phyloP scores from a whole-genome alignment of 305 asterid species.

The Coffea humblotiana region DNA sequence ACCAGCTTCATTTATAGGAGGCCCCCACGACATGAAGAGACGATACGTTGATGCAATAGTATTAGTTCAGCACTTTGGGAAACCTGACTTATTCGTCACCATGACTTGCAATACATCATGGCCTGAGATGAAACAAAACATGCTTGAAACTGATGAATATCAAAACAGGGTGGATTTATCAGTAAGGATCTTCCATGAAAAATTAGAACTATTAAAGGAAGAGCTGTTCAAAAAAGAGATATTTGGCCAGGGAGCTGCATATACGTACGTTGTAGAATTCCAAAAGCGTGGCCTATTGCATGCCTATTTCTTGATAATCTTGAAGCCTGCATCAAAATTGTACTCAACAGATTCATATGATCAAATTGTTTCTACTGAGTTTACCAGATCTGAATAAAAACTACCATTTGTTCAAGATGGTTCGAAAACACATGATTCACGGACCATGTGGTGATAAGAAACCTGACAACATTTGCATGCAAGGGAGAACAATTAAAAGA shows the following conservation, averaged over 20 bases:
- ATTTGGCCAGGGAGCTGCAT: background rate
- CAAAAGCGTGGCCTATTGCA: background rate
- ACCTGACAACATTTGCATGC: background rate
- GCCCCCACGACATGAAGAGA: background rate
- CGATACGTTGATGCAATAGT: background rate
- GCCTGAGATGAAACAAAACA: background rate
- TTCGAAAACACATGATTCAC: background rate
- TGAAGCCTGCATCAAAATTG: background rate
- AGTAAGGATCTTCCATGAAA: background rate
- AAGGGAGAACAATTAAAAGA: too few relatives aligned
- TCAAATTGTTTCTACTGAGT: background rate
- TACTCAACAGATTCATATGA: background rate
- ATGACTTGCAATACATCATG: background rate
- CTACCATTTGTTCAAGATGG: background rate
- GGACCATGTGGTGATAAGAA: background rate
- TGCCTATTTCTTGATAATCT: background rate
- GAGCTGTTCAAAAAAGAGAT: background rate
- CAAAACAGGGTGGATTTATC: background rate
- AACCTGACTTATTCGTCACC: background rate
- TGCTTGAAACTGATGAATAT: background rate
- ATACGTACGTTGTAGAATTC: background rate
- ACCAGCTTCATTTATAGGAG: background rate
- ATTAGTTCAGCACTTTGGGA: background rate
- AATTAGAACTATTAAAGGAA: background rate
- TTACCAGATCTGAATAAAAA: background rate